Percentiles rank a stretch among this genome's conserved stretches.
These are phyloP conservation scores for Botrytis fabae DNA, from an alignment of 2,329 filamentous ascomycete species.

Conservation along the genomic window DNA sequence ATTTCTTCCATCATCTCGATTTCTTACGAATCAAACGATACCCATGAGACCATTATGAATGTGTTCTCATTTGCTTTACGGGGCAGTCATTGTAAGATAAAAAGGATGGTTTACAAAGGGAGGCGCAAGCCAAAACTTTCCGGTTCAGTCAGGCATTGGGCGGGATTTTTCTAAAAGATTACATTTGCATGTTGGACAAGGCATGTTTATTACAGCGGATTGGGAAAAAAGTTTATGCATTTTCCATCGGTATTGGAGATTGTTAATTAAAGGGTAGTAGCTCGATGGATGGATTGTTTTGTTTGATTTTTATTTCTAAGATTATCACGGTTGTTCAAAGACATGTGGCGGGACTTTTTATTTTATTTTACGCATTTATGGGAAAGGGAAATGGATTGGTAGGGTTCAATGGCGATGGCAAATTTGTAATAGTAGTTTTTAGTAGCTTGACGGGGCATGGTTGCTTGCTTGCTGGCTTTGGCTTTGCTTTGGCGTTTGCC, in stretches of 20 bases:
- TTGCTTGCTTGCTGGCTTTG: slow-evolving; percentile 7
- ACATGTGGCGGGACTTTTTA: slow-evolving; percentile 2
- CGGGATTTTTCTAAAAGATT: slow-evolving; percentile 18
- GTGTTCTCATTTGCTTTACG: slow-evolving; percentile 23
- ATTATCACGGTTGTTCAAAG: slow-evolving; percentile 12
- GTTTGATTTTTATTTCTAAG: neutral
- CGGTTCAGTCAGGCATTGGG: slow-evolving; percentile 25
- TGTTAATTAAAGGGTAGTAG: slow-evolving; percentile 18
- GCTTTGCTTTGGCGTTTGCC: slow-evolving; percentile 19
- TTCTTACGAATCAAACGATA: slow-evolving; percentile 26
- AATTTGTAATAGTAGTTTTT: slow-evolving; percentile 26
- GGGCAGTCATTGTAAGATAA: slow-evolving; percentile 25
- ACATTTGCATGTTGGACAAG: slow-evolving; percentile 22
- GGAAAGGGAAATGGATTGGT: slow-evolving; percentile 12
- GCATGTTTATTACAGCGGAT: slow-evolving; percentile 8
- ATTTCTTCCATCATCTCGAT: slow-evolving; percentile 25
- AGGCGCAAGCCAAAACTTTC: slow-evolving; percentile 24
- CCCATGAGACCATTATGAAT: slow-evolving; percentile 22
- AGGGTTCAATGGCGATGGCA: slow-evolving; percentile 5
- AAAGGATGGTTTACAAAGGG: slow-evolving; percentile 24
- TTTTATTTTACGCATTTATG: slow-evolving; percentile 10
- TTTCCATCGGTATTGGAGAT: slow-evolving; percentile 17
- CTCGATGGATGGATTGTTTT: slow-evolving; percentile 9
- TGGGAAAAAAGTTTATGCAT: slow-evolving; percentile 23
- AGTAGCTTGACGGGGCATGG: slow-evolving; percentile 11